Conservation (phyloP, 2,329 filamentous ascomycete genomes). For the Claviceps arundinis region DNA sequence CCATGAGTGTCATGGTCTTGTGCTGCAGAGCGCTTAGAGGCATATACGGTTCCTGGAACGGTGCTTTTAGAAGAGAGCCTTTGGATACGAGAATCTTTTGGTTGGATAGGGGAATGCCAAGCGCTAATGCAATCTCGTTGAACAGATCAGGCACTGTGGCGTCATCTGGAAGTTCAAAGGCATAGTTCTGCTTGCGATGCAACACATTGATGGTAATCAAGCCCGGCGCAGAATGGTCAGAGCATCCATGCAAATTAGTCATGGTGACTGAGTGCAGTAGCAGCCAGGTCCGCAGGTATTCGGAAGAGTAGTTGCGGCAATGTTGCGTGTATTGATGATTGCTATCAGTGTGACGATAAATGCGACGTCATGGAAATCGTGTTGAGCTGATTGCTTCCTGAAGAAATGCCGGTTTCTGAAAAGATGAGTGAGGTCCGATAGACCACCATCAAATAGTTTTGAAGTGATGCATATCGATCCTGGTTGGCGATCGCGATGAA, state of each 20-base stretch:
- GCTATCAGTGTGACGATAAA: neutral
- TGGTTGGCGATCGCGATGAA: neutral
- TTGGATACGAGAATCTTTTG: constrained; percentile 59
- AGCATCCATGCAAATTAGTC: neutral
- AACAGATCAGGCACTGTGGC: constrained; percentile 47
- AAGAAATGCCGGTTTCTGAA: neutral
- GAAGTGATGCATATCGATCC: neutral
- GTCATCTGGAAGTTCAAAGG: constrained; percentile 28
- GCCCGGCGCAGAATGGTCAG: constrained; percentile 7
- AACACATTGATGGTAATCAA: constrained; percentile 31
- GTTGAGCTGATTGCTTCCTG: neutral
- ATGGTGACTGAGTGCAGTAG: neutral
- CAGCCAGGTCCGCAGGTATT: too few relatives aligned
- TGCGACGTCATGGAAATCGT: neutral
- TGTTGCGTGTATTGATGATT: neutral
- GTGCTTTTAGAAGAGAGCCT: constrained; percentile 48
- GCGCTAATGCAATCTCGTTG: constrained; percentile 36
- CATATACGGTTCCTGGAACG: constrained; percentile 45
- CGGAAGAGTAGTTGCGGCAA: neutral
- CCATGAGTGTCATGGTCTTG: constrained; percentile 54
- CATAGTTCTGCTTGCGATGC: constrained; percentile 32
- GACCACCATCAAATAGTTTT: neutral
- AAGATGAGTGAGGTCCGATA: neutral
- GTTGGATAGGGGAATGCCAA: constrained; percentile 47
- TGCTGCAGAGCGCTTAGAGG: constrained; percentile 33